These are phyloP conservation scores for Dactylellina leptospora DNA, from an alignment of 2,329 filamentous ascomycete species.

Conservation along the genomic window DNA sequence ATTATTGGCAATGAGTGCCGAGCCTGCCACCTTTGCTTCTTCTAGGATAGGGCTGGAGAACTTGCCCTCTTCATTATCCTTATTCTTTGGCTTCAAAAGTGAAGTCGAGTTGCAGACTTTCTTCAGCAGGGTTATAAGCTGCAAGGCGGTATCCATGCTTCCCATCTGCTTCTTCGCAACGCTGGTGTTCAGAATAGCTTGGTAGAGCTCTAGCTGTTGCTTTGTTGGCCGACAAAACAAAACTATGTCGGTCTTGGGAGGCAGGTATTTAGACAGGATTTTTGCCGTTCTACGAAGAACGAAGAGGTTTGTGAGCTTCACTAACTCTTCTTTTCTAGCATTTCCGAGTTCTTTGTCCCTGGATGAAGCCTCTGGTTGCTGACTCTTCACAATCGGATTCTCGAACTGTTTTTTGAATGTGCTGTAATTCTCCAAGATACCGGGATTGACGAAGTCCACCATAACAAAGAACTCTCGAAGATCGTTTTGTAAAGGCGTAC, in stretches of 20 bases:
- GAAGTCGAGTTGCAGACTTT: constrained; percentile 78
- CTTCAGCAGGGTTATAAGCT: constrained; percentile 76
- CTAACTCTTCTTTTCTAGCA: constrained; percentile 69
- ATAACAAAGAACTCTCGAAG: constrained; percentile 73
- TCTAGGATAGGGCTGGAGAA: constrained; percentile 63
- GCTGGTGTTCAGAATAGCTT: constrained; percentile 71
- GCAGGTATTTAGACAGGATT: constrained; percentile 72
- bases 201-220: constrained; percentile 70
- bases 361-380: constrained; percentile 70
- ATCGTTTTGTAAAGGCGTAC: constrained; percentile 75
- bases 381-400: constrained; percentile 70
- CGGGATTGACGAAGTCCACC: constrained; percentile 75
- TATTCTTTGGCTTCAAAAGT: constrained; percentile 65
- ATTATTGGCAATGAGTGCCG: constrained; percentile 61
- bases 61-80: constrained; percentile 62
- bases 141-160: constrained; percentile 70
- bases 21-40: constrained; percentile 15
- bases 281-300: constrained; percentile 73
- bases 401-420: constrained; percentile 73
- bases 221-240: constrained; percentile 72
- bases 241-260: constrained; percentile 73
- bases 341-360: constrained; percentile 72
- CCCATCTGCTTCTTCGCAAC: constrained; percentile 71
- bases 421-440: constrained; percentile 70
- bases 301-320: constrained; percentile 70